Evolutionary conservation across 1,284 basidiomycete species (phyloP).

Genomic region (Exobasidium rhododendri): DNA sequence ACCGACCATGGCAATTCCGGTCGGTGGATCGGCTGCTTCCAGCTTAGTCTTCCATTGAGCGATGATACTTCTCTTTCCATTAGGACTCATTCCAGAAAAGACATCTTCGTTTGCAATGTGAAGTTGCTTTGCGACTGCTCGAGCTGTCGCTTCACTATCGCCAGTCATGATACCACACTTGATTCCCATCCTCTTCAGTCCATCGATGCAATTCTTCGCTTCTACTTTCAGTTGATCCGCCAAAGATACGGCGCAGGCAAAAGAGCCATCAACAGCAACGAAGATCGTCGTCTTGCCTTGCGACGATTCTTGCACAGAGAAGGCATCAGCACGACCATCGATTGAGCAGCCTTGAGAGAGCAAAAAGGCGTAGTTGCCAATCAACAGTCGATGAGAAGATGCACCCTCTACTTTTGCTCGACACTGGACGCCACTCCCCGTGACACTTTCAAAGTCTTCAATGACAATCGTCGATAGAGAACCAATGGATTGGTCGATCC

Average conservation of each 20-base stretch:
- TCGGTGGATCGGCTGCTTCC: slow-evolving; percentile 59
- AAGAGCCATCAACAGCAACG: slow-evolving; percentile 39
- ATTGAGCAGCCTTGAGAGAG: slow-evolving; percentile 13
- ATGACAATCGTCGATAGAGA: slow-evolving; percentile 56
- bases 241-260: slow-evolving; percentile 36
- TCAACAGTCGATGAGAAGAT: slow-evolving; percentile 25
- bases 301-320: slow-evolving; percentile 30
- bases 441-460: slow-evolving; percentile 72
- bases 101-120: slow-evolving; percentile 40
- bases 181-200: slow-evolving; percentile 44
- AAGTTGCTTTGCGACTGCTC: slow-evolving; percentile 39
- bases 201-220: slow-evolving; percentile 34
- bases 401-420: slow-evolving; percentile 14
- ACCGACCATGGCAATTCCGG: slow-evolving; percentile 68
- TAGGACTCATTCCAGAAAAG: slow-evolving; percentile 48
- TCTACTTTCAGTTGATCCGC: slow-evolving; percentile 49
- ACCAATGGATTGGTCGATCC: slow-evolving; percentile 19
- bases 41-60: slow-evolving; percentile 56
- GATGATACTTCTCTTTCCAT: slow-evolving; percentile 43
- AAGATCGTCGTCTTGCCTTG: slow-evolving; percentile 45
- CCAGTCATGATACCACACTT: slow-evolving; percentile 49
- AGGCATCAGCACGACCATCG: slow-evolving; percentile 6
- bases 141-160: slow-evolving; percentile 42
- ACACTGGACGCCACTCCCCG: slow-evolving; percentile 76
- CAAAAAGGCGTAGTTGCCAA: slow-evolving; percentile 41